Conservation (phyloP, 2,329 filamentous ascomycete genomes). For the Aureobasidium leucospermi region DNA sequence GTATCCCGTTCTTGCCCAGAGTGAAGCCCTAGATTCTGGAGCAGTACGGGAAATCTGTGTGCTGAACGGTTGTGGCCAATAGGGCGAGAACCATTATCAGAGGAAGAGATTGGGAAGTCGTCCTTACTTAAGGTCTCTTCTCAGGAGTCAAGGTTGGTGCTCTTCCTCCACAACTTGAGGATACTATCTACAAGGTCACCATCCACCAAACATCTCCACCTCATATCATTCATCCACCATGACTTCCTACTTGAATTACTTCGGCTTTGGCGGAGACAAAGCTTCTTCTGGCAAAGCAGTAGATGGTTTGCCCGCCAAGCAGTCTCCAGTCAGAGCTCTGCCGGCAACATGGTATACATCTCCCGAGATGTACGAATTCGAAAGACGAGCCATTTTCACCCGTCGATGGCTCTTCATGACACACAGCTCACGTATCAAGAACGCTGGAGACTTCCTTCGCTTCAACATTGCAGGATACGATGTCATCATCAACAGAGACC, state of each 20-base stretch:
- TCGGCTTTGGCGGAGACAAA: background rate
- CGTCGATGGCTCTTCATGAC: constrained; percentile 50
- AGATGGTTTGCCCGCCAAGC: background rate
- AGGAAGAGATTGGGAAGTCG: too few relatives aligned
- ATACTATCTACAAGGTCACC: too few relatives aligned
- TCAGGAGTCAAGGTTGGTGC: background rate
- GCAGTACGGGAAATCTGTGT: too few relatives aligned
- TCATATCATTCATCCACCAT: background rate
- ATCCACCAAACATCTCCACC: too few relatives aligned
- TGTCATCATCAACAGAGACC: constrained; percentile 46
- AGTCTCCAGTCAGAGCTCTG: constrained; percentile 23
- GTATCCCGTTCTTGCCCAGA: background rate
- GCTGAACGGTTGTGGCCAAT: too few relatives aligned
- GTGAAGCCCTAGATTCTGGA: too few relatives aligned
- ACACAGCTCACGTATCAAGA: constrained; percentile 43
- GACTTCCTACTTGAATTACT: constrained; percentile 5
- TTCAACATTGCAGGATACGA: constrained; percentile 39
- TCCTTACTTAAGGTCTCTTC: background rate
- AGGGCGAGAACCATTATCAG: too few relatives aligned
- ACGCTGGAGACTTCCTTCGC: constrained; percentile 50
- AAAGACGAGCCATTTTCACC: constrained; percentile 42
- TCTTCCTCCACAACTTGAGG: too few relatives aligned
- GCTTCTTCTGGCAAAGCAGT: background rate
- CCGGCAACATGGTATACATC: constrained; percentile 40
- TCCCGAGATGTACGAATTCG: constrained; percentile 37